These are phyloP conservation scores for Calvatia gigantea DNA, from an alignment of 768 basidiomycete genomes.

Conservation along the genomic window DNA sequence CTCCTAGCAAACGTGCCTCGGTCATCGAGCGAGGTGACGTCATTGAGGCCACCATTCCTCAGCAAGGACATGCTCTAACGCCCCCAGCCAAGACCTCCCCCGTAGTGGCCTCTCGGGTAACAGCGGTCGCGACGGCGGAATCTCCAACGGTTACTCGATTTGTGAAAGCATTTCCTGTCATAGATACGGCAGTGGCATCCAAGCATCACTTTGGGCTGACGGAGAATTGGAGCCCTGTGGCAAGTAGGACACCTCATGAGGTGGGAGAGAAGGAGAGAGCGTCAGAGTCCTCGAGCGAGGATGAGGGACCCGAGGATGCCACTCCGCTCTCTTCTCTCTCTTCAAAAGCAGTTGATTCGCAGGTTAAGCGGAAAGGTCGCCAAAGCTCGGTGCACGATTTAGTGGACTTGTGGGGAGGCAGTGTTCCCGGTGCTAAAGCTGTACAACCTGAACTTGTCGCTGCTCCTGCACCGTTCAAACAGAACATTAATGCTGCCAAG, in stretches of 20 bases:
- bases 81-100: conserved; percentile 12
- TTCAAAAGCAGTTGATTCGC: conserved; percentile 21
- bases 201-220: conserved; percentile 20
- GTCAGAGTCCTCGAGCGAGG: conserved; percentile 51
- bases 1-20: conserved; percentile 71
- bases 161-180: conserved; percentile 31
- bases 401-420: conserved; percentile 75
- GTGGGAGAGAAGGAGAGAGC: conserved; percentile 20
- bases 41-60: conserved; percentile 34
- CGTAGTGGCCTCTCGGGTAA: conserved; percentile 14
- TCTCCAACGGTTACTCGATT: conserved; percentile 38
- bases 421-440: conserved; percentile 36
- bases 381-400: conserved; percentile 85
- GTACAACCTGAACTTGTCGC: conserved; percentile 25
- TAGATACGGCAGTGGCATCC: conserved; percentile 23
- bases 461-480: not conserved
- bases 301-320: conserved; percentile 53
- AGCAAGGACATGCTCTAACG: conserved; percentile 32
- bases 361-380: conserved; percentile 45
- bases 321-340: conserved; percentile 23
- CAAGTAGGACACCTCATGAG: conserved; percentile 16
- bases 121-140: conserved; percentile 19
- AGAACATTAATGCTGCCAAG: not conserved
- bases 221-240: conserved; percentile 49
- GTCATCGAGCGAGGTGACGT: conserved; percentile 49